Conservation (phyloP, 768 basidiomycete species). For the Rhodosporidiobolus odoratus region DNA sequence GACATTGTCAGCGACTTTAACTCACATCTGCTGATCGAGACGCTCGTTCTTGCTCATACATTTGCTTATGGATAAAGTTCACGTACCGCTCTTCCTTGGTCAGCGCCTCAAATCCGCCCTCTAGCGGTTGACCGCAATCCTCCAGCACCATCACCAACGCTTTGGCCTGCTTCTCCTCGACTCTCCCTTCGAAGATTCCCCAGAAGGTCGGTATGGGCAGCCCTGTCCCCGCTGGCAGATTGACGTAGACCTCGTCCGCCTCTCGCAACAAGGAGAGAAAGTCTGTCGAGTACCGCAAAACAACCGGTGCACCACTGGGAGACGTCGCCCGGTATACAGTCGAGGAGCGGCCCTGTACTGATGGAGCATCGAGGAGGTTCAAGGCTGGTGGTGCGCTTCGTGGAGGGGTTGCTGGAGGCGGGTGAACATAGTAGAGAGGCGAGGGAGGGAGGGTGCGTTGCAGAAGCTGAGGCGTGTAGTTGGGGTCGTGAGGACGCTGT, state of each 20-base stretch:
- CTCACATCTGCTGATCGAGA: too few relatives aligned
- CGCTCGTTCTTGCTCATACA: neutral
- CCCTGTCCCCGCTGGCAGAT: conserved; percentile 7
- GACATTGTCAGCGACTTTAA: neutral
- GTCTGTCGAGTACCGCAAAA: conserved; percentile 22
- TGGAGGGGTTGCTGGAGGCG: conserved; percentile 2
- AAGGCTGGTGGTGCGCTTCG: conserved; percentile 3
- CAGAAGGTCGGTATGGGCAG: conserved; percentile 29
- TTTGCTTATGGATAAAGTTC: too few relatives aligned
- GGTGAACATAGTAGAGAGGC: conserved; percentile 21
- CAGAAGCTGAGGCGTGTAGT: neutral
- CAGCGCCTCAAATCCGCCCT: conserved; percentile 12
- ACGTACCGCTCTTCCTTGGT: conserved; percentile 7
- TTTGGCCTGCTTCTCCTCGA: conserved; percentile 4
- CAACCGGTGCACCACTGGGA: neutral
- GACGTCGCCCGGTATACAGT: conserved; percentile 22
- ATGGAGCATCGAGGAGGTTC: neutral
- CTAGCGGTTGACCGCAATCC: conserved; percentile 23
- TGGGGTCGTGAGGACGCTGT: neutral
- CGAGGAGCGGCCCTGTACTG: neutral
- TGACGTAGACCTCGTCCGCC: conserved; percentile 29
- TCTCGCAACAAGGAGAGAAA: conserved; percentile 7
- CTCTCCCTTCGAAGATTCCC: conserved; percentile 18
- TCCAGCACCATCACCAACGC: conserved; percentile 19
- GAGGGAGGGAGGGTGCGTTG: conserved; percentile 31